Percentiles rank a stretch among this genome's conserved stretches.
These are phyloP conservation scores for Tetratostichococcus sp. DNA, from an alignment of 139 green algal genomes.

Conservation along the genomic window DNA sequence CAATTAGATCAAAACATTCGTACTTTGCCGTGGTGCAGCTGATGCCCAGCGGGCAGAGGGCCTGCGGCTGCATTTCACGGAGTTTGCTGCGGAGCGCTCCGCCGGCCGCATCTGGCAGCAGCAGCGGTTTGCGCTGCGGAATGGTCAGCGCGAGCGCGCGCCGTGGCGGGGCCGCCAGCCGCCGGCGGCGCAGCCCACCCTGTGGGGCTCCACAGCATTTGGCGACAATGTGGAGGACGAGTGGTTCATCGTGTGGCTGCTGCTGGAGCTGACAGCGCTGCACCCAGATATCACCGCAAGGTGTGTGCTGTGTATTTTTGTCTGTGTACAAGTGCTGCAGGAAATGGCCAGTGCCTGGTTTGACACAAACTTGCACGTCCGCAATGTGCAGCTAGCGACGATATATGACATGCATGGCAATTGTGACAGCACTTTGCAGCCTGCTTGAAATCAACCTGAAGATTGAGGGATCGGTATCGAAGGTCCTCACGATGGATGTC, in stretches of 20 bases:
- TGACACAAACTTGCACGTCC: too few species aligned
- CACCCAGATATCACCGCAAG: slow-evolving; percentile 27
- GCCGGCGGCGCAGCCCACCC: slow-evolving; percentile 17
- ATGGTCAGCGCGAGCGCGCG: not conserved
- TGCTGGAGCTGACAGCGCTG: slow-evolving; percentile 48
- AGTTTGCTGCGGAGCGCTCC: not conserved
- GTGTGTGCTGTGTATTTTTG: slow-evolving; percentile 7
- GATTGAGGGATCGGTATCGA: too few species aligned
- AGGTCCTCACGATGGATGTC: too few species aligned
- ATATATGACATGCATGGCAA: too few species aligned
- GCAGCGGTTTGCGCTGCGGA: slow-evolving; percentile 32
- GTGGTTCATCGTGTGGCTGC: slow-evolving; percentile 79
- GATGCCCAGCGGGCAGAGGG: not conserved
- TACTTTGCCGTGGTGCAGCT: too few species aligned
- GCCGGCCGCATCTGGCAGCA: slow-evolving; percentile 48
- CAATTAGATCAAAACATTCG: too few species aligned
- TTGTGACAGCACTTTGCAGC: too few species aligned
- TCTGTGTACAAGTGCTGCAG: not conserved
- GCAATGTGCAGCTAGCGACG: too few species aligned
- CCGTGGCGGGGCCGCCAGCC: slow-evolving; percentile 19
- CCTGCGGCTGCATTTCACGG: not conserved
- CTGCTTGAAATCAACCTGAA: too few species aligned
- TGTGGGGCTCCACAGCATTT: slow-evolving; percentile 68
- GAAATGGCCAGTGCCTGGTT: too few species aligned
- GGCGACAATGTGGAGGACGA: slow-evolving; percentile 88